Evolutionary conservation across 129 eudicot species (phyloP).

Genomic region (Sambucus nigra): DNA sequence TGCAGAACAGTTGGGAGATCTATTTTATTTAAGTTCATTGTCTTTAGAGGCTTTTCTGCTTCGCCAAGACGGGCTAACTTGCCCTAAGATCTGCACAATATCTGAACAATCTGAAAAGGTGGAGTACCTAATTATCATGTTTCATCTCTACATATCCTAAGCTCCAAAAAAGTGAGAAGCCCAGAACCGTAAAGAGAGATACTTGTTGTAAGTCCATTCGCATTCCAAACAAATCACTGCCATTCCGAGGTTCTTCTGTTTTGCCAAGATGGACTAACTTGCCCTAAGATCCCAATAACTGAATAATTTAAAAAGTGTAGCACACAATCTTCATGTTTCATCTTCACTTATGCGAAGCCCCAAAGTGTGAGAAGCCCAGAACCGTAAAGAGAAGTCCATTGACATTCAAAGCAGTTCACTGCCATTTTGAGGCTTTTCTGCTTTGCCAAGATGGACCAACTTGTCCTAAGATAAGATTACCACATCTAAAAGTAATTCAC

Average conservation of each 20-base stretch:
- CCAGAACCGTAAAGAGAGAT: constrained; percentile 22
- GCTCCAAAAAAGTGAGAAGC: background rate
- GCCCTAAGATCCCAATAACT: background rate
- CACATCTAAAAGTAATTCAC: background rate
- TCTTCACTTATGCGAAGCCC: background rate
- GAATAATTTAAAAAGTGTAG: background rate
- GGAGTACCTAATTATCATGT: no score
- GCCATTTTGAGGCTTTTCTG: constrained; percentile 10
- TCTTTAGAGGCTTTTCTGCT: constrained; percentile 33
- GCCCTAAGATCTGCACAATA: background rate
- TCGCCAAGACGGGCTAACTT: constrained; percentile 34
- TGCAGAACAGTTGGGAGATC: constrained; percentile 22
- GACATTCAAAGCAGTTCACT: constrained; percentile 28
- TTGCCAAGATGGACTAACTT: constrained; percentile 36
- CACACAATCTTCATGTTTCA: no score
- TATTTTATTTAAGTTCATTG: constrained; percentile 20
- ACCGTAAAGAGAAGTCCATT: constrained; percentile 22
- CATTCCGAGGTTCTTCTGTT: constrained; percentile 29
- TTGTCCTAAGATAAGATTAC: background rate
- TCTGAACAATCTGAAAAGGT: background rate
- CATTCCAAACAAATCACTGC: constrained; percentile 26
- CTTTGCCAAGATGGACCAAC: constrained; percentile 33
- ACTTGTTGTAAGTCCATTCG: constrained; percentile 24
- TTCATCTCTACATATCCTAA: background rate
- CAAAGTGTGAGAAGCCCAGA: background rate